Base-by-base conservation (phyloP, 805 yeast species). In the Lachancea dasiensis region DNA sequence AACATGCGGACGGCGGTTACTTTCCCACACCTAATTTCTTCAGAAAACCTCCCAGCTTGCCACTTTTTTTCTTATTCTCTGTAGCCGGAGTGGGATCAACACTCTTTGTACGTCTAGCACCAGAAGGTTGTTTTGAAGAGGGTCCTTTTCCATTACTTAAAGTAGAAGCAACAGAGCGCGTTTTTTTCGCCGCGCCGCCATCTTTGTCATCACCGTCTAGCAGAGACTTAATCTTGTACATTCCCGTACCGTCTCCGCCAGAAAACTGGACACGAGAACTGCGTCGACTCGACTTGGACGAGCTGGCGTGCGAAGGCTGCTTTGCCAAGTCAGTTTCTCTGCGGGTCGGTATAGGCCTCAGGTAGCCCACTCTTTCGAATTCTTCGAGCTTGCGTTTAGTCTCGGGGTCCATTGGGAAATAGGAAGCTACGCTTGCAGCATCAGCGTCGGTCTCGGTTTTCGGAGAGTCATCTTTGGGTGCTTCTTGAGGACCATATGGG, bases 171-270 rank as follows among this genome's bases (percentile, higher is more conserved):
- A 39, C 37, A 2, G 61, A 53, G 37, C 48, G 50, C n/a, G 47
- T 47, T 36, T 52, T 54, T 27, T 53, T 41, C n/a, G 49, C 45
- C n/a, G 39, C 20, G 15, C 19, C 28, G 10, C 23, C 31, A 22
- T 40, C 41, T 19, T 39, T 41, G 30, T 28, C 22, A 19, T 24
- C 43, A 20, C 44, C 50, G 16, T 46, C 54, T 23, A 59, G 49
- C 21, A 59, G 36, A 14, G 64, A 59, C 39, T 51, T 57, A 13
- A 59, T 61, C 38, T 56, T 52, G 36, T 59, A 59, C 19, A 56
- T 44, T 15, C 36, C 36, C 11, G 22, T 26, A n/a, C 51, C 44
- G 16, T 39, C 46, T 19, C 40, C 36, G 10, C 51, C 56, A 7
- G 46, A 38, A 21, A 52, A 48, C 15, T 52, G 55, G 7, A 56